These are phyloP conservation scores for Suhomyces sp. DNA, from an alignment of 805 yeast species.

Conservation along the genomic window DNA sequence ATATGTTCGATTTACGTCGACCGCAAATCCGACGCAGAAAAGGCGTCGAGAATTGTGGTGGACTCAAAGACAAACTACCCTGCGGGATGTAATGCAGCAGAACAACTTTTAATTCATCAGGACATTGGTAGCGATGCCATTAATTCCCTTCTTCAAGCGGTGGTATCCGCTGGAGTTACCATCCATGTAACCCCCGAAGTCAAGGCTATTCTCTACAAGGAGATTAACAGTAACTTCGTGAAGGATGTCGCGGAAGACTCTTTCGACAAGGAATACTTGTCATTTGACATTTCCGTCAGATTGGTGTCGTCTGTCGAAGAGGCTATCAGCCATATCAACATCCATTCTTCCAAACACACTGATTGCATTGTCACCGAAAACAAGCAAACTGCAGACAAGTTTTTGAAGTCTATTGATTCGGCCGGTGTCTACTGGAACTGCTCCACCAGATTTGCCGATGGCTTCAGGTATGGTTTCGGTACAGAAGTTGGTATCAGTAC, in stretches of 20 bases:
- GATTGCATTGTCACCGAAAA: slow-evolving; percentile 85
- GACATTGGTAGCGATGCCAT: slow-evolving; percentile 28
- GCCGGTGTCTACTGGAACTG: slow-evolving; percentile 98
- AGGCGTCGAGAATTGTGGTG: slow-evolving; percentile 71
- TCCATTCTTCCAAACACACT: slow-evolving; percentile 94
- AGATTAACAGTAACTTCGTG: slow-evolving; percentile 24
- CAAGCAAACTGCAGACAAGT: slow-evolving; percentile 66
- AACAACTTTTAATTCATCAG: slow-evolving; percentile 69
- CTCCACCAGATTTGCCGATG: slow-evolving; percentile 96
- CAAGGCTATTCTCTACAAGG: slow-evolving; percentile 25
- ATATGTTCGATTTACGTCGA: slow-evolving; percentile 87
- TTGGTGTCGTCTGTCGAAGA: slow-evolving; percentile 55
- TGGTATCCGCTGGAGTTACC: slow-evolving; percentile 67
- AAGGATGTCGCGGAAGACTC: slow-evolving; percentile 60
- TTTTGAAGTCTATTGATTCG: slow-evolving; percentile 84
- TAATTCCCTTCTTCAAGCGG: slow-evolving; percentile 30
- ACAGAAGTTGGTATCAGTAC: slow-evolving; percentile 98
- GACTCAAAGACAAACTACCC: slow-evolving; percentile 96
- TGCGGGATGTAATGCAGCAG: slow-evolving; percentile 98
- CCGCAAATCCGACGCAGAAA: slow-evolving; percentile 67
- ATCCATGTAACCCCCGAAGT: slow-evolving; percentile 63
- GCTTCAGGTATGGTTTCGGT: slow-evolving; percentile 97
- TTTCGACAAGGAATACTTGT: slow-evolving; percentile 79
- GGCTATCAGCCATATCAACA: slow-evolving; percentile 85
- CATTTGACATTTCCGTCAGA: slow-evolving; percentile 77